phyloP scores from a whole-genome alignment of 352 stramenopile genomes.

The Phytophthora megakarya region DNA sequence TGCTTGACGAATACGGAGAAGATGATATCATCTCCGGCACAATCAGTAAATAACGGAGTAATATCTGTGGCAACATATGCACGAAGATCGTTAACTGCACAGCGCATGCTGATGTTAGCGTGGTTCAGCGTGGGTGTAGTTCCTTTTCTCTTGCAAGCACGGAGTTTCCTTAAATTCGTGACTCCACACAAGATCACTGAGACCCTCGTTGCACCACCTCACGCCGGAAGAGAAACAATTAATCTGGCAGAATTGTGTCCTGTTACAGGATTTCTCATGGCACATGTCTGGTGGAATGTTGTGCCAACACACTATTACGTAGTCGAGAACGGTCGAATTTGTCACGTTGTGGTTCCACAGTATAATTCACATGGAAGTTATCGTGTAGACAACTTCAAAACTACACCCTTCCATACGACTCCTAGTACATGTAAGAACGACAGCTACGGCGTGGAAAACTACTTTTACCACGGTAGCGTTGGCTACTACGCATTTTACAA shows the following conservation, averaged over 20 bases:
- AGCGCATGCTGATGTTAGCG: slow-evolving; percentile 8
- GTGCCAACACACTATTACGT: slow-evolving; percentile 20
- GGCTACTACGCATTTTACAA: slow-evolving; percentile 25
- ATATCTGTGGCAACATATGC: too few relatives aligned
- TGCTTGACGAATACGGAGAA: too few relatives aligned
- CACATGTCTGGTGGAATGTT: slow-evolving; percentile 29
- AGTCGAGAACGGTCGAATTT: slow-evolving; percentile 2
- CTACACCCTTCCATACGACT: not conserved
- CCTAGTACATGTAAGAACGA: slow-evolving; percentile 3
- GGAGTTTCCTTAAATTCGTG: slow-evolving; percentile 20
- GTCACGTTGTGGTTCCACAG: slow-evolving; percentile 19
- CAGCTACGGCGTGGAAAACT: slow-evolving; percentile 14
- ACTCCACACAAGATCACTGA: slow-evolving; percentile 22
- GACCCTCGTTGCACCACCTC: not conserved
- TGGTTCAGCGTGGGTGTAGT: slow-evolving; percentile 12
- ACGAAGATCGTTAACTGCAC: too few relatives aligned
- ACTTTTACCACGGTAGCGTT: slow-evolving; percentile 19
- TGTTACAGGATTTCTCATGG: slow-evolving; percentile 17
- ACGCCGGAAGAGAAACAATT: not conserved
- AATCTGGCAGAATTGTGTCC: slow-evolving; percentile 12
- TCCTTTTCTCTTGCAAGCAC: slow-evolving; percentile 18
- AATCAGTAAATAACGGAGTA: too few relatives aligned
- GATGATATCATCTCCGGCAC: too few relatives aligned
- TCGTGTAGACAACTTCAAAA: not conserved
- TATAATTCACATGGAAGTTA: slow-evolving; percentile 22